phyloP scores from a whole-genome alignment of 1,284 basidiomycete species.

The Mycosarcoma mackinlayi region DNA sequence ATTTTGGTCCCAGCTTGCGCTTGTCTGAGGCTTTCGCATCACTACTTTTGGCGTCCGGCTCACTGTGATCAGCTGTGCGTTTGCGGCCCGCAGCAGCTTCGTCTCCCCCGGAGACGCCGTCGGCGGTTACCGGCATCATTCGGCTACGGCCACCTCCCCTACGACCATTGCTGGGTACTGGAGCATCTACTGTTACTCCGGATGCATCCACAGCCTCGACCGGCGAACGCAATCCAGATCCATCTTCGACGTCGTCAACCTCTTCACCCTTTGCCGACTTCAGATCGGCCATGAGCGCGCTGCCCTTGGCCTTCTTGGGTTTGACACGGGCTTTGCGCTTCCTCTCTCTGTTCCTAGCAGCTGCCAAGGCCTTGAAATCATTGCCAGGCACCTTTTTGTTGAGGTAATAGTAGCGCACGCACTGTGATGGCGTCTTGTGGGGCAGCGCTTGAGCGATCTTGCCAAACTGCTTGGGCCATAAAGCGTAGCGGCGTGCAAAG shows the following conservation, averaged over 20 bases:
- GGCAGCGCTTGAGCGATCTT: slow-evolving; percentile 81
- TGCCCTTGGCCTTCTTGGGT: slow-evolving; percentile 68
- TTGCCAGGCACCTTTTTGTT: slow-evolving; percentile 79
- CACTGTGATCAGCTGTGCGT: slow-evolving; percentile 28
- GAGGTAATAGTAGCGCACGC: slow-evolving; percentile 92
- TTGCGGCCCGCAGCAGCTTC: slow-evolving; percentile 24
- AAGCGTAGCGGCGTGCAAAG: slow-evolving; percentile 84
- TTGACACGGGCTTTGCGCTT: slow-evolving; percentile 64
- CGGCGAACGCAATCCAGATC: slow-evolving; percentile 31
- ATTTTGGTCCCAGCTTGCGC: slow-evolving; percentile 26
- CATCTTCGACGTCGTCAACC: slow-evolving; percentile 61
- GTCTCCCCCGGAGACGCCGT: slow-evolving; percentile 6
- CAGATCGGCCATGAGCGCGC: slow-evolving; percentile 66
- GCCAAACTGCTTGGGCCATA: slow-evolving; percentile 92
- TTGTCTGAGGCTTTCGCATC: slow-evolving; percentile 27
- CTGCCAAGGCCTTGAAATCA: slow-evolving; percentile 64
- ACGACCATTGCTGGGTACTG: slow-evolving; percentile 15
- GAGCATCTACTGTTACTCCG: slow-evolving; percentile 2
- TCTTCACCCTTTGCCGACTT: slow-evolving; percentile 65
- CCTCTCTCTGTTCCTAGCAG: slow-evolving; percentile 62
- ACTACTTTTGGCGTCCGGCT: not conserved
- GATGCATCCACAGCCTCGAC: slow-evolving; percentile 32
- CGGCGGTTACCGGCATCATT: slow-evolving; percentile 8
- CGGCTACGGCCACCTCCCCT: slow-evolving; percentile 27
- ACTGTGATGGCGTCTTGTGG: slow-evolving; percentile 87